Conservation (phyloP, 2,329 filamentous ascomycete genomes). For the Erysiphe neolycopersici region DNA sequence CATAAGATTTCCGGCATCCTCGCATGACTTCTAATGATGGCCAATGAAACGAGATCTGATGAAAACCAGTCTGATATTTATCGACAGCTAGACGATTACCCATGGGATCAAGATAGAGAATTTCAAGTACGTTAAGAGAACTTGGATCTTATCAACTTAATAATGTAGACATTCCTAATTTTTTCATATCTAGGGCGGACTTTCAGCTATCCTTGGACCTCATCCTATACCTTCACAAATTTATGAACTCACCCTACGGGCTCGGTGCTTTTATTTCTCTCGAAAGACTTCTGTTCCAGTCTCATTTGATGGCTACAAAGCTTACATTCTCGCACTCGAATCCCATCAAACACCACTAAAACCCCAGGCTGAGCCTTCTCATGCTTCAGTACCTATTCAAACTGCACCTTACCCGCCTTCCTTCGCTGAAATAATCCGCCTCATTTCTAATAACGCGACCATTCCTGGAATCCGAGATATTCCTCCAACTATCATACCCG, state of each 20-base stretch:
- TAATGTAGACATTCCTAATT: not conserved
- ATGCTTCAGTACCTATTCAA: not conserved
- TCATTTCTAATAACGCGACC: constrained; percentile 57
- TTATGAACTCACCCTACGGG: constrained; percentile 32
- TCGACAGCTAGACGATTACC: constrained; percentile 34
- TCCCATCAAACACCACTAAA: not conserved
- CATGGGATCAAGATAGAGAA: constrained; percentile 38
- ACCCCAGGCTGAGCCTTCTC: not conserved
- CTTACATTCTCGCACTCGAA: constrained; percentile 20
- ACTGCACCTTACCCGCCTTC: constrained; percentile 48
- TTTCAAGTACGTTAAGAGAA: constrained; percentile 30
- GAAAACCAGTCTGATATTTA: constrained; percentile 20
- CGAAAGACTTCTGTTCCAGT: constrained; percentile 23
- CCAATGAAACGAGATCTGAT: constrained; percentile 5
- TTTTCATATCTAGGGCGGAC: constrained; percentile 20
- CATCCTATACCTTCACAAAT: constrained; percentile 25
- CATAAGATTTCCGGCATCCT: no score
- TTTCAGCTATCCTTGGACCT: constrained; percentile 34
- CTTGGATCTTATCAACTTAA: not conserved
- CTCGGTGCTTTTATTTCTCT: constrained; percentile 42
- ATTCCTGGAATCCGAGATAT: constrained; percentile 76
- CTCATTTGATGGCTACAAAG: constrained; percentile 40
- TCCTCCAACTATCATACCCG: constrained; percentile 48
- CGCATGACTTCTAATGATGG: constrained; percentile 1
- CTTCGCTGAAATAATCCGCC: constrained; percentile 64